Evolutionary conservation across 1,284 basidiomycete genomes (phyloP).

Genomic region (Chondrostereum purpureum): DNA sequence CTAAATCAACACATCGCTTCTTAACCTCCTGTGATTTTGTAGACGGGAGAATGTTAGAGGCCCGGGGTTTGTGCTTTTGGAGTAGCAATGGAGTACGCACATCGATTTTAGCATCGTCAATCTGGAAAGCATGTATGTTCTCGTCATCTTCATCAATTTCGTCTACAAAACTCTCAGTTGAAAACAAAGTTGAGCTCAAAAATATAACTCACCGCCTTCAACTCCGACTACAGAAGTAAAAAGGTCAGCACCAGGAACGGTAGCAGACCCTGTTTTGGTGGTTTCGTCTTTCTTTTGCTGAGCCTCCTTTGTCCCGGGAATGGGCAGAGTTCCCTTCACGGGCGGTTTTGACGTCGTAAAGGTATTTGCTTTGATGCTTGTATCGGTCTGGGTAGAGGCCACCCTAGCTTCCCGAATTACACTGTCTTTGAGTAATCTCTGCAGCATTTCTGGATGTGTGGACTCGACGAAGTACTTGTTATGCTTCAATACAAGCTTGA

Average conservation of each 20-base stretch:
- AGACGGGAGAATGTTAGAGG: neutral
- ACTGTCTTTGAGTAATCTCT: conserved; percentile 79
- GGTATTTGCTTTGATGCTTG: conserved; percentile 68
- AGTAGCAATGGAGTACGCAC: conserved; percentile 33
- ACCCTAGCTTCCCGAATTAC: conserved; percentile 80
- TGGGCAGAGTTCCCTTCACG: conserved; percentile 72
- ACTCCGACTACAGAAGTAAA: conserved; percentile 92
- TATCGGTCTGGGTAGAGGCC: conserved; percentile 53
- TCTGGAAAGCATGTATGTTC: conserved; percentile 92
- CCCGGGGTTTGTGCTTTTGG: neutral
- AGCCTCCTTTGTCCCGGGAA: conserved; percentile 76
- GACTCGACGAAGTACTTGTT: conserved; percentile 96
- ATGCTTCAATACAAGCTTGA: conserved; percentile 94
- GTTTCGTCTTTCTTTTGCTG: conserved; percentile 60
- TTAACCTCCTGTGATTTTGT: conserved; percentile 70
- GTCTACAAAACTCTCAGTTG: conserved; percentile 43
- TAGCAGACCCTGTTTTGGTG: conserved; percentile 27
- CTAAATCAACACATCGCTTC: conserved; percentile 88
- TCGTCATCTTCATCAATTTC: conserved; percentile 96
- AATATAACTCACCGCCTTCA: conserved; percentile 61
- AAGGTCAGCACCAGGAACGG: conserved; percentile 65
- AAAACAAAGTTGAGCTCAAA: conserved; percentile 1
- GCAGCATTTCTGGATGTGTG: conserved; percentile 85
- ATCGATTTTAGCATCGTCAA: conserved; percentile 87
- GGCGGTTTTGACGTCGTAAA: conserved; percentile 83